A percentile compares a stretch with the other conserved stretches of the same genome.
Evolutionary conservation across 441 rosid species (phyloP).

Genomic region (Jatropha podagrica): DNA sequence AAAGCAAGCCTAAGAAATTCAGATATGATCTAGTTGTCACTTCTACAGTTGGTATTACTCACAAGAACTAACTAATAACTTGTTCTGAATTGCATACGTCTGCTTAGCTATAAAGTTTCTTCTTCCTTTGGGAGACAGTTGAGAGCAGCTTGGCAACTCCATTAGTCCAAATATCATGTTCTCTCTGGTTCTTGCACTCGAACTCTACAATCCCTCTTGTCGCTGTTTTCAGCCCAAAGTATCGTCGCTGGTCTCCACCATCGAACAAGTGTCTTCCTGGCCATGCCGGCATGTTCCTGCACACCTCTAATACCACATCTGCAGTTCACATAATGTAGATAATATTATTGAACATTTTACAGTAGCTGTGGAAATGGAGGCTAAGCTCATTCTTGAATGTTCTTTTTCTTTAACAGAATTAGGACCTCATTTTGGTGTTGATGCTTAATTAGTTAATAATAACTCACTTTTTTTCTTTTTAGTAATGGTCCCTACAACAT

Average conservation of each 20-base stretch:
- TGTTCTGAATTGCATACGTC: background rate
- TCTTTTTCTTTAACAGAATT: background rate
- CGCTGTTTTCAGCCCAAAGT: conserved; percentile 74
- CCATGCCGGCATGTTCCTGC: conserved; percentile 79
- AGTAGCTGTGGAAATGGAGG: no score
- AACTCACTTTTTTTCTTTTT: conserved; percentile 81
- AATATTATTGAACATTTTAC: background rate
- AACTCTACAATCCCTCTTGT: conserved; percentile 68
- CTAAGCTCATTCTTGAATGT: background rate
- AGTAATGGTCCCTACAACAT: conserved; percentile 76
- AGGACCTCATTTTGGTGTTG: background rate
- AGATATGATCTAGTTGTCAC: background rate
- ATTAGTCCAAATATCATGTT: conserved; percentile 71
- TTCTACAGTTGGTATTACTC: background rate
- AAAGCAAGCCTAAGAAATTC: background rate
- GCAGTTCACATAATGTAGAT: conserved; percentile 13
- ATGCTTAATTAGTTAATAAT: background rate
- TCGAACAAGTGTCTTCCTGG: conserved; percentile 75
- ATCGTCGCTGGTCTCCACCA: conserved; percentile 58
- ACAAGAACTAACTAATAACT: background rate
- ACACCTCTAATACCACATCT: conserved; percentile 72
- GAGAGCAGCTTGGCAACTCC: conserved; percentile 67
- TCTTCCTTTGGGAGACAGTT: conserved; percentile 56
- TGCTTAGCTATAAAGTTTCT: conserved; percentile 8
- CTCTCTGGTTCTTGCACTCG: conserved; percentile 76